Base-by-base conservation (phyloP, 1,284 basidiomycete species). In the Cryptococcus hybrid region DNA sequence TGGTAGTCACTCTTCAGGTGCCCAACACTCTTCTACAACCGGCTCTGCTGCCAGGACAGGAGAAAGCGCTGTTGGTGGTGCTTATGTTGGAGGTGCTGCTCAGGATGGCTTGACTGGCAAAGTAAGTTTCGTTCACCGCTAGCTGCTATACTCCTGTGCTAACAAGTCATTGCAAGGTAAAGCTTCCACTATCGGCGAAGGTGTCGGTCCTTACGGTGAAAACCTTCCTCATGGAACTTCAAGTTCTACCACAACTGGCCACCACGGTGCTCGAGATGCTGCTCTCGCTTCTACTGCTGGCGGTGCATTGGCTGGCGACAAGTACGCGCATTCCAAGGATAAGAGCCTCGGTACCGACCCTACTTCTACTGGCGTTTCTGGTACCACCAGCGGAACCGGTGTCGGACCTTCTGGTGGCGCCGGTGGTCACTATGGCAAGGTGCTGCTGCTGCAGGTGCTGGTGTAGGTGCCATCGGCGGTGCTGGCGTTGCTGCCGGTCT, bases 121-220 rank as follows among this genome's bases (percentile, higher is more conserved):
- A 30, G 30, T 30, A 30, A 30, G 30, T 30, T 3, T 30, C 30
- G 3, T 30, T 30, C 30, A 30, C 3, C 30, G 15, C 35, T 49
- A 30, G 30, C 30, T 30, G 30, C 30, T 30, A 30, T 4, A 24
- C 30, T 30, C 30, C 30, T 30, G 30, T 4, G 30, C 30, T 30
- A 30, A 30, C 30, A 30, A 30, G 30, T 4, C 30, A 30, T 43
- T 54, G 2, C 3, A 12, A 53, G 52, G 56, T 55, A 45, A 44
- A 43, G 60, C 60, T 11, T 56, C 58, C 42, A 58, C 58, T 30
- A 59, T 58, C 24, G 63, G 60, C 11, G 55, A 61, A 34, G 69
- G 69, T 39, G 68, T 68, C 24, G 68, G 68, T 15, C 40, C 53
- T 13, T 52, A 56, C 34, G 68, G 63, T 44, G 67, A 67, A 54